Evolutionary conservation across 2,329 filamentous ascomycete genomes (phyloP).

Genomic region (Monilinia polystroma): DNA sequence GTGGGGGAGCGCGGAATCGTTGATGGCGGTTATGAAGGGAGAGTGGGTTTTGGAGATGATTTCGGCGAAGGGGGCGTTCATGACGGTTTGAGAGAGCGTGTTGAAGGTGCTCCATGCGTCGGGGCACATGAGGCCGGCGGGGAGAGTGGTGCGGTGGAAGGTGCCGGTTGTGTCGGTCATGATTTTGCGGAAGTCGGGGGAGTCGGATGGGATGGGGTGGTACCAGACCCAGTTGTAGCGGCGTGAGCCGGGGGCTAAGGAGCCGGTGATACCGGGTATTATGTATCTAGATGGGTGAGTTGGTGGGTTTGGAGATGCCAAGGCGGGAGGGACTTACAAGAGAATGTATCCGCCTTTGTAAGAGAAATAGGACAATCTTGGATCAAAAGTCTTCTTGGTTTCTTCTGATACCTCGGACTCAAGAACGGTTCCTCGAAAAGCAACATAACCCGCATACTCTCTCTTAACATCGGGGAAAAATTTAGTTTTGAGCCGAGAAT

Average conservation of each 20-base stretch:
- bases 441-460: slow-evolving; percentile 32
- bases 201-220: slow-evolving; percentile 37
- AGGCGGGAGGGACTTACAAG: slow-evolving; percentile 24
- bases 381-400: slow-evolving; percentile 40
- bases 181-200: slow-evolving; percentile 33
- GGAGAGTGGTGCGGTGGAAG: slow-evolving; percentile 33
- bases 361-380: slow-evolving; percentile 47
- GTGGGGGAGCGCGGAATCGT: slow-evolving; percentile 42
- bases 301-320: background rate
- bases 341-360: slow-evolving; percentile 44
- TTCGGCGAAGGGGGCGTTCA: slow-evolving; percentile 33
- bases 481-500: slow-evolving; percentile 27
- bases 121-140: slow-evolving; percentile 27
- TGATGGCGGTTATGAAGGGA: slow-evolving; percentile 47
- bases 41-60: slow-evolving; percentile 43
- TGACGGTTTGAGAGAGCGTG: slow-evolving; percentile 14
- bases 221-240: slow-evolving; percentile 51
- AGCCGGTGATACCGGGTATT: slow-evolving; percentile 45
- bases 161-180: slow-evolving; percentile 40
- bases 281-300: slow-evolving; percentile 39
- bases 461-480: slow-evolving; percentile 27
- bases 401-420: slow-evolving; percentile 43
- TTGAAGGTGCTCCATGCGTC: slow-evolving; percentile 28
- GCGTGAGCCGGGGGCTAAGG: slow-evolving; percentile 43
- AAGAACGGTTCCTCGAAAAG: slow-evolving; percentile 44